Evolutionary conservation across 2,329 filamentous ascomycete species (phyloP), one percentile per base, ranked within the genome.

Genomic region (Pseudogymnoascus sp.): DNA sequence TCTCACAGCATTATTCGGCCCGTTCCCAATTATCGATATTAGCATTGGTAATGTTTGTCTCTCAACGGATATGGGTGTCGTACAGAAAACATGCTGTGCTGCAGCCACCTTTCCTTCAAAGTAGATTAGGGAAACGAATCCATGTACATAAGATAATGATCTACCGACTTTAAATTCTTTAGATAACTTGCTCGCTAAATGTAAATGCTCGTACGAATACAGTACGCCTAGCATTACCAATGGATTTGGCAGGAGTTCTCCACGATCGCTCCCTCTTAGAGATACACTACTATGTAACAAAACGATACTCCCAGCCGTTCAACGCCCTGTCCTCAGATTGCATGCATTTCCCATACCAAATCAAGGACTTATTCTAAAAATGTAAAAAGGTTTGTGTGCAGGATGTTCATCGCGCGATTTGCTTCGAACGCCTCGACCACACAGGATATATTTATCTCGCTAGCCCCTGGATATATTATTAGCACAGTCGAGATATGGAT

Each of bases 391-490:
- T 93, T 93, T 18, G 95, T 97, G 75, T 99, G 95, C 68, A 99
- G 82, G 71, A 97, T 91, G 74, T 96, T 97, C 82, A 99, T 89
- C 34, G 95, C 95, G 69, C 95, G 86, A 69, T 93, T 91, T 21
- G 95, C 93, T 73, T 97, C 92, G 68, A 88, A 82, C 68, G 91
- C 91, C 71, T 96, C 91, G 74, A 99, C 96, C 53, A 99, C 95
- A 73, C 95, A 99, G 9, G 92, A 96, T 65, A 99, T 99, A 76
- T 97, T 99, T 77, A 99, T 99, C 80, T 99, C 95, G 74, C 93
- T 97, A 25, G 95, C 95, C 71, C 93, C 92, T 96, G 68, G 40
- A 65, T 23, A 68, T 61, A 56, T 62, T 2, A 62, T 60, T 60
- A 43, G 60, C 60, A 49, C 18, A 21, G 16, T 56, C 38, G 9